Evolutionary conservation across 768 basidiomycete species (phyloP), one percentile per base, ranked within the genome.

Genomic region (Clitopilus hobsonii): DNA sequence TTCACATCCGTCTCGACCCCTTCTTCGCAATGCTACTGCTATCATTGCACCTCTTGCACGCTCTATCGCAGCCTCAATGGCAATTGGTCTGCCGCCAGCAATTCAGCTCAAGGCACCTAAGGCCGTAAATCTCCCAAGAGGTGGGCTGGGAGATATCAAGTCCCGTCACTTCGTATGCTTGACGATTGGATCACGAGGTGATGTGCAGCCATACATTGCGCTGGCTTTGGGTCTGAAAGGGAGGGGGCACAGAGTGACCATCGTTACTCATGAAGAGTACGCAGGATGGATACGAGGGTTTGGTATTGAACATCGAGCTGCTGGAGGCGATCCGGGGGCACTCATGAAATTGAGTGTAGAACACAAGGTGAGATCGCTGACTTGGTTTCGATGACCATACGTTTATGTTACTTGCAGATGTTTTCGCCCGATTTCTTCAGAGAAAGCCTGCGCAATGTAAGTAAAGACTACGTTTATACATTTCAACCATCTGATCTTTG

Each of bases 351-450:
- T 87, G 4, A 82, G 72, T 53, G 72, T 73, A 8, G 68, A 71
- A n/a, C 69, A 71, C 52, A 74, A 71, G 60, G 73, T 73, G 38
- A 14, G 45, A n/a, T 41, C 38, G 30, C 30, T 16, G 30, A 32
- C 30, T 32, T 16, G 8, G 8, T 32, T 16, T 32, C 30, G 16
- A 16, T 16, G n/a, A n/a, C n/a, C n/a, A n/a, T n/a, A n/a, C n/a
- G n/a, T n/a, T n/a, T n/a, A 32, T 32, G 38, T 10, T 27, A 23
- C 18, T 20, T 24, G 5, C 60, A 83, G 83, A 86, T 87, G 82
- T 86, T 87, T 64, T 86, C 85, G 6, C 84, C 85, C 0, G 83
- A 84, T 18, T 88, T 86, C 61, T 86, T 88, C 75, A 84, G 76
- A 61, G 79, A 84, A 61, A 81, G 80, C 54, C 59, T 88, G 4